A percentile compares a stretch with the other conserved stretches of the same genome.
Evolutionary conservation across 2,329 filamentous ascomycete genomes (phyloP).

Genomic region (Aspergillus clavatus): DNA sequence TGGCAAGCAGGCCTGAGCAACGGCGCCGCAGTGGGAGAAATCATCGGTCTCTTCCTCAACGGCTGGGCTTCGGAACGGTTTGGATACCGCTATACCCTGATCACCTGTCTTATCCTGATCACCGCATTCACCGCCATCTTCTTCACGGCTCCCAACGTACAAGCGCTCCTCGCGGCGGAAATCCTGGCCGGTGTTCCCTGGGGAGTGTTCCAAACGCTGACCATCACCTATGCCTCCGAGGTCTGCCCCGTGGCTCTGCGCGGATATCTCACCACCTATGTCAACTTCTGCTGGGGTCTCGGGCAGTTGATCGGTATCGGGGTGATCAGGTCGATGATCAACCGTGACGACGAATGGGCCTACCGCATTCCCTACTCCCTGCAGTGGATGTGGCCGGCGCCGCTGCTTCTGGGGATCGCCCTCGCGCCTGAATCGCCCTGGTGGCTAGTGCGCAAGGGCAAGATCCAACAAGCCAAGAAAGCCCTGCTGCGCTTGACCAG

Average conservation of each 20-base stretch:
- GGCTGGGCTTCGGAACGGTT: constrained; percentile 49
- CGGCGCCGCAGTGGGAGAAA: constrained; percentile 42
- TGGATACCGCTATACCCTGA: constrained; percentile 50
- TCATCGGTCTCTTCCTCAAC: constrained; percentile 50
- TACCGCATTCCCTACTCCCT: constrained; percentile 50
- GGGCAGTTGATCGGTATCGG: constrained; percentile 50
- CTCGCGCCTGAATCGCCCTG: constrained; percentile 49
- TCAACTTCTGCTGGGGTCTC: constrained; percentile 46
- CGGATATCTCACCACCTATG: constrained; percentile 44
- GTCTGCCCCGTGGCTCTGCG: constrained; percentile 45
- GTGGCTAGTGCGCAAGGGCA: constrained; percentile 48
- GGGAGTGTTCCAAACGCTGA: constrained; percentile 49
- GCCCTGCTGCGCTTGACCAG: constrained; percentile 44
- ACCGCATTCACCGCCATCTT: constrained; percentile 48
- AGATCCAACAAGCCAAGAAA: constrained; percentile 45
- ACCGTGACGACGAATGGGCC: constrained; percentile 46
- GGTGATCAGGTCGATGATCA: constrained; percentile 47
- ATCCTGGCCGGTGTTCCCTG: constrained; percentile 50
- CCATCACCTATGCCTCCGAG: constrained; percentile 45
- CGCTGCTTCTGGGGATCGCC: constrained; percentile 44
- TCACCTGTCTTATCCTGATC: constrained; percentile 44
- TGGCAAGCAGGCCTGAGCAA: constrained; percentile 46
- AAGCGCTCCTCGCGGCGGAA: constrained; percentile 46
- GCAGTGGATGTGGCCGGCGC: constrained; percentile 53
- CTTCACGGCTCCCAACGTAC: constrained; percentile 48